phyloP scores from a whole-genome alignment of 139 green algal genomes.

The Bryopsis sp. region DNA sequence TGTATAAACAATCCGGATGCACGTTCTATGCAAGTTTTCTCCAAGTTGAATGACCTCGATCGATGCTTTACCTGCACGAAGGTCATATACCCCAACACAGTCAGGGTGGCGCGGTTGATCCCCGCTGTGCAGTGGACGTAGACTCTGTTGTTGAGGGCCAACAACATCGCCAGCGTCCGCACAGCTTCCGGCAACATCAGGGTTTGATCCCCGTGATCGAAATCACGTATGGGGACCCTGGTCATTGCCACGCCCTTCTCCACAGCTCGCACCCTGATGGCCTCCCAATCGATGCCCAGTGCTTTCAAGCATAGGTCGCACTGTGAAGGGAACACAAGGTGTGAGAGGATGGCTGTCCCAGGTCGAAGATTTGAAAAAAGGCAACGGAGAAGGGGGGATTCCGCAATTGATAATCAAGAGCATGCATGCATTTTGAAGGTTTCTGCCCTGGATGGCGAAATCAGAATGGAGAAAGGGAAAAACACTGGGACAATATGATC shows the following conservation, averaged over 20 bases:
- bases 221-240: constrained; percentile 53
- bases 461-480: too few species aligned
- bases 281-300: constrained; percentile 40
- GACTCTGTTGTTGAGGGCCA: constrained; percentile 34
- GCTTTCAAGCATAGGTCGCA: constrained; percentile 57
- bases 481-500: too few species aligned
- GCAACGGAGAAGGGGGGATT: too few species aligned
- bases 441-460: too few species aligned
- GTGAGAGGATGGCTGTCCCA: too few species aligned
- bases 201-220: constrained; percentile 63
- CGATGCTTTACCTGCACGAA: constrained; percentile 40
- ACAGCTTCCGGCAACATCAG: constrained; percentile 65
- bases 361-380: too few species aligned
- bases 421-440: too few species aligned
- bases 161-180: constrained; percentile 38
- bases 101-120: constrained; percentile 68
- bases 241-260: constrained; percentile 36
- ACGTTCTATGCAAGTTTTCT: too few species aligned
- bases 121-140: constrained; percentile 78
- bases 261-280: constrained; percentile 31
- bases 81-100: constrained; percentile 60
- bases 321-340: too few species aligned
- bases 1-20: too few species aligned
- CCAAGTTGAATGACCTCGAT: too few species aligned
- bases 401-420: too few species aligned